Evolutionary conservation across 495 filamentous ascomycete genomes (phyloP).

Genomic region (Lasiosphaeris hirsuta): DNA sequence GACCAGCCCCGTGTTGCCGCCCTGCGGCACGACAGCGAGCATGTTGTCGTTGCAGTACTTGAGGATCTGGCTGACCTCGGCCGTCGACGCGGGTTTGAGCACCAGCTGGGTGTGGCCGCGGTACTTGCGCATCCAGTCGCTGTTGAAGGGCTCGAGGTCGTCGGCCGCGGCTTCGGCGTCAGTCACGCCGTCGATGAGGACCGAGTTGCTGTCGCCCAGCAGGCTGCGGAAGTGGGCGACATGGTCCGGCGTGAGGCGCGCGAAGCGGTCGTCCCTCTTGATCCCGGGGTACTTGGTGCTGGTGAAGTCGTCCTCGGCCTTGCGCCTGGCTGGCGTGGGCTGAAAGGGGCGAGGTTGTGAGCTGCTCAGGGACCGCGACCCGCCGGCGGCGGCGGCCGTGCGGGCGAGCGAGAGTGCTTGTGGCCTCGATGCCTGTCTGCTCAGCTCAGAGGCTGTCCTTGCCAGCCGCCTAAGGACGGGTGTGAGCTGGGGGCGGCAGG

Average conservation of each 20-base stretch:
- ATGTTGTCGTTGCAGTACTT: slow-evolving; percentile 89
- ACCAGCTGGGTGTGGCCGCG: slow-evolving; percentile 84
- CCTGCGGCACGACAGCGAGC: slow-evolving; percentile 95
- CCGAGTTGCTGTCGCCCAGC: slow-evolving; percentile 63
- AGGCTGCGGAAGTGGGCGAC: slow-evolving; percentile 74
- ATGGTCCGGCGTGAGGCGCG: slow-evolving; percentile 67
- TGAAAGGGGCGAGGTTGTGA: slow-evolving; percentile 29
- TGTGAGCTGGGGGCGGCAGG: slow-evolving; percentile 22
- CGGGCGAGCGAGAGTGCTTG: background rate
- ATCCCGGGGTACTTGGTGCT: slow-evolving; percentile 81
- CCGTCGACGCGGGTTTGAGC: slow-evolving; percentile 74
- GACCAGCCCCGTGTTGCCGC: slow-evolving; percentile 92
- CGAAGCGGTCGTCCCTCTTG: slow-evolving; percentile 72
- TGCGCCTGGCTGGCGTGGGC: slow-evolving; percentile 46
- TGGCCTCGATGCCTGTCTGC: slow-evolving; percentile 11
- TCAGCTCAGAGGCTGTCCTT: slow-evolving; percentile 12
- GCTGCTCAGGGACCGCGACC: slow-evolving; percentile 32
- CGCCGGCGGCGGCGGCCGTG: background rate
- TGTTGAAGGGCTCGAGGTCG: slow-evolving; percentile 90
- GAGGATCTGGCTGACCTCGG: slow-evolving; percentile 83
- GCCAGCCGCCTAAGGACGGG: slow-evolving; percentile 21
- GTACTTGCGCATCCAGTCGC: slow-evolving; percentile 99
- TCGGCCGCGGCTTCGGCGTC: slow-evolving; percentile 55
- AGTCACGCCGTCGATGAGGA: slow-evolving; percentile 80
- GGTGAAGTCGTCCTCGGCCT: slow-evolving; percentile 56